phyloP scores from a whole-genome alignment of 257 asterid species.

The Fraxinus pennsylvanica region DNA sequence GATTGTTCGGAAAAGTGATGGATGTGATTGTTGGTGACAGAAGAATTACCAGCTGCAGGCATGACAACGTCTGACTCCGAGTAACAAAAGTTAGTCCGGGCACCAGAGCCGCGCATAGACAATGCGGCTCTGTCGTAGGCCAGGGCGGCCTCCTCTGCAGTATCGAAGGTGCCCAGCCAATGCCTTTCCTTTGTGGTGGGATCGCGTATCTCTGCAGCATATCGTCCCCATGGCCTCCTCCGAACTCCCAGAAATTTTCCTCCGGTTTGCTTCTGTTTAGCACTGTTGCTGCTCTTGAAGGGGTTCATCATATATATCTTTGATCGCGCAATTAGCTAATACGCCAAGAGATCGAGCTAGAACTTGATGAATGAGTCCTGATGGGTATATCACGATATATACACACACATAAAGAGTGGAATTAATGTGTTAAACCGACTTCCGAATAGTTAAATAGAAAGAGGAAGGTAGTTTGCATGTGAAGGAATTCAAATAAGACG shows the following conservation, averaged over 20 bases:
- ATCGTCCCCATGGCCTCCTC: neutral
- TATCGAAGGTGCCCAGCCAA: neutral
- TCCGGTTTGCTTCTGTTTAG: neutral
- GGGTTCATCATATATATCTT: neutral
- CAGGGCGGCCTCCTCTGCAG: neutral
- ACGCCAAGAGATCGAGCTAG: neutral
- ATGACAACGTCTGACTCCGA: neutral
- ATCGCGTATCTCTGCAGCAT: slow-evolving; percentile 5
- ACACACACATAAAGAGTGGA: neutral
- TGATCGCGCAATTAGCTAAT: neutral
- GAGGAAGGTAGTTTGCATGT: neutral
- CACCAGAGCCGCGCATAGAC: neutral
- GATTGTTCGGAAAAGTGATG: neutral
- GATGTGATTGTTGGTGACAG: neutral
- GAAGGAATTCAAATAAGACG: neutral
- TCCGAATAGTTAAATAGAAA: neutral
- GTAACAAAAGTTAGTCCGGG: neutral
- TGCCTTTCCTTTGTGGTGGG: slow-evolving; percentile 1
- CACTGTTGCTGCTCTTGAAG: neutral
- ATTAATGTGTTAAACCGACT: neutral
- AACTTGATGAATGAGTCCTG: neutral
- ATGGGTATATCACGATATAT: too few relatives aligned
- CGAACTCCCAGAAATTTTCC: neutral
- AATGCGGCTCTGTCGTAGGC: neutral
- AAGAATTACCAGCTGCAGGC: neutral